phyloP scores from a whole-genome alignment of 2,329 filamentous ascomycete species.

The Botrytis galanthina region DNA sequence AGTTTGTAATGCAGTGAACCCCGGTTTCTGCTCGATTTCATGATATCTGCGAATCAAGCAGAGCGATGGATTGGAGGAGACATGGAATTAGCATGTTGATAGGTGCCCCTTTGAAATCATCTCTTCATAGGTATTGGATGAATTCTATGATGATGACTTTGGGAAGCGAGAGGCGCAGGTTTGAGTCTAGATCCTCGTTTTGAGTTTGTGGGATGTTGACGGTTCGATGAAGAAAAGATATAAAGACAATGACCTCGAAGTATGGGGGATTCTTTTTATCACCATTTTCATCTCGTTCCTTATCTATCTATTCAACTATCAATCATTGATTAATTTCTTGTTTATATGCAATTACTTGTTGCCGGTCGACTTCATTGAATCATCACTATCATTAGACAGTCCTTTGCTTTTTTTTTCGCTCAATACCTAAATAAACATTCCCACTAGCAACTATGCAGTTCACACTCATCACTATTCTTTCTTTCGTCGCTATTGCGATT shows the following conservation, averaged over 20 bases:
- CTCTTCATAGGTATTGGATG: background rate
- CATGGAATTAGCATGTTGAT: background rate
- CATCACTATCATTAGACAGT: background rate
- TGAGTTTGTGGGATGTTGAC: background rate
- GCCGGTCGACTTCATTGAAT: conserved; percentile 34
- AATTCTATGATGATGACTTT: background rate
- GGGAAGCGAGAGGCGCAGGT: background rate
- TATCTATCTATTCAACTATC: conserved; percentile 14
- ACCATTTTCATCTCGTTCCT: conserved; percentile 17
- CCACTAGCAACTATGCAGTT: conserved; percentile 36
- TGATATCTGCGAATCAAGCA: background rate
- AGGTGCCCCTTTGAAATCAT: background rate
- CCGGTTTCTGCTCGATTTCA: background rate
- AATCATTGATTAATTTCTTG: conserved; percentile 6
- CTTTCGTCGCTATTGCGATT: conserved; percentile 33
- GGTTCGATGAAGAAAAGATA: background rate
- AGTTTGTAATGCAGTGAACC: background rate
- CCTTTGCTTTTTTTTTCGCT: conserved; percentile 16
- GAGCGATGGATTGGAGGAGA: background rate
- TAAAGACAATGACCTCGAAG: background rate
- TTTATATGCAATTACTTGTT: conserved; percentile 27
- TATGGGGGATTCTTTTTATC: background rate
- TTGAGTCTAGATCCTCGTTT: background rate
- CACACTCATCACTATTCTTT: conserved; percentile 33
- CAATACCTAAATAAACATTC: conserved; percentile 15